Evolutionary conservation across 495 filamentous ascomycete genomes (phyloP), one percentile per base, ranked within the genome.

Genomic region (Aspergillus coremiiformis): DNA sequence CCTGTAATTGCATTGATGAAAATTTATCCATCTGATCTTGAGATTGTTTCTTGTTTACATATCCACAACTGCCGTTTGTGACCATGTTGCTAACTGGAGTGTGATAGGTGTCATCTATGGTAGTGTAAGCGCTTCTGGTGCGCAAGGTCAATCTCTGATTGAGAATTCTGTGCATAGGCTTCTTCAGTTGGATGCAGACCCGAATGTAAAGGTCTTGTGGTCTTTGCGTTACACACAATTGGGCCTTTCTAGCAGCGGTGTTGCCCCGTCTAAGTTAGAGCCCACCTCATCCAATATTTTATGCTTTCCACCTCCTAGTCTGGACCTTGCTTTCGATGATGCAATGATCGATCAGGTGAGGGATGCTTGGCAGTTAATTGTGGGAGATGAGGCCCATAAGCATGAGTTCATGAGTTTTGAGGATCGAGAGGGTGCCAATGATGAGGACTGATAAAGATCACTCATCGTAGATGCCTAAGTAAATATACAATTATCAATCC

Each of bases 1-100:
- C 84, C 90, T 89, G 87, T 82, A 82, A 78, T 70, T 73, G 69
- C 73, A 72, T 83, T 92, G 89, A 90, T 82, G 87, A 88, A 76
- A 82, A 61, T 52, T 55, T 78, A 86, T 81, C 81, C 88, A 82
- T 77, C 90, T 96, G 90, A 96, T 83, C 63, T 68, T 62, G 68
- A 75, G 72, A 60, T 57, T 60, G 50, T 33, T 47, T 48, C 23
- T 55, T 39, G 27, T 23, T 32, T 39, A 39, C 54, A 46, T 41
- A 42, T 39, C 32, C 61, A 56, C 52, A n/a, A 20, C 54, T 44
- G 48, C 44, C 39, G 41, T 4, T 17, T 51, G 37, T 20, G 24
- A 53, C 54, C 54, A 55, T 46, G 45, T 58, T 60, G 70, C 79
- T 85, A 76, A 85, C 64, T 32, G 50, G 32, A 53, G 49, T 47